phyloP scores from a whole-genome alignment of 495 filamentous ascomycete species.

The Aspergillus hancockii region DNA sequence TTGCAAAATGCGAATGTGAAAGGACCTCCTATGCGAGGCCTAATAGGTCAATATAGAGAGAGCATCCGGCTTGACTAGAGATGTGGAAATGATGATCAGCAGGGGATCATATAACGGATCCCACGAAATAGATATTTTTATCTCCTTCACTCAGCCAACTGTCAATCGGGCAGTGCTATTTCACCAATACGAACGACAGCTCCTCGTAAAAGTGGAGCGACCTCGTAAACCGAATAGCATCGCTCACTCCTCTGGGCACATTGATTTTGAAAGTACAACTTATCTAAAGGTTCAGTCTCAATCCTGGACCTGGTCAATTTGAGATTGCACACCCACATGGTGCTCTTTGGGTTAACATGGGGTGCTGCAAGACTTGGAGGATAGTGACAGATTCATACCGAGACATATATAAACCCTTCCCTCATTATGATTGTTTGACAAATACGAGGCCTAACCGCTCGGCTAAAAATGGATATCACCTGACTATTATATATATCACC shows the following conservation, averaged over 20 bases:
- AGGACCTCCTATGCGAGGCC: neutral
- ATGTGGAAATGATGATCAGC: constrained; percentile 1
- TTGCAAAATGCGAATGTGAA: neutral
- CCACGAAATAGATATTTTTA: neutral
- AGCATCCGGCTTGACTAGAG: neutral
- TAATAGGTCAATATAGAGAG: neutral
- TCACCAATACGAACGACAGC: neutral
- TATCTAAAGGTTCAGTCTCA: neutral
- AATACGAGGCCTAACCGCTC: too few relatives aligned
- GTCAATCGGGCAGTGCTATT: neutral
- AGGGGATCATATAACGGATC: neutral
- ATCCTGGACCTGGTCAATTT: neutral
- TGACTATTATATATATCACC: too few relatives aligned
- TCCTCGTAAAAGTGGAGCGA: constrained; percentile 2
- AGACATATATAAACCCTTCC: too few relatives aligned
- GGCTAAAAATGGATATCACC: too few relatives aligned
- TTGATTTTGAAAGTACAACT: neutral
- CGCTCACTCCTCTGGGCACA: neutral
- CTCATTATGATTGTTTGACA: too few relatives aligned
- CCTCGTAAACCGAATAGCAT: neutral
- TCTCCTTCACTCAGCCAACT: neutral
- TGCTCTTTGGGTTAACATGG: too few relatives aligned
- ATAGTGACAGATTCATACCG: too few relatives aligned
- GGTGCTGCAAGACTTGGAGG: too few relatives aligned
- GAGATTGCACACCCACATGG: too few relatives aligned